A percentile compares a stretch with the other conserved stretches of the same genome.
Evolutionary conservation across 2,329 filamentous ascomycete genomes (phyloP).

Genomic region (Fulvia fulva): DNA sequence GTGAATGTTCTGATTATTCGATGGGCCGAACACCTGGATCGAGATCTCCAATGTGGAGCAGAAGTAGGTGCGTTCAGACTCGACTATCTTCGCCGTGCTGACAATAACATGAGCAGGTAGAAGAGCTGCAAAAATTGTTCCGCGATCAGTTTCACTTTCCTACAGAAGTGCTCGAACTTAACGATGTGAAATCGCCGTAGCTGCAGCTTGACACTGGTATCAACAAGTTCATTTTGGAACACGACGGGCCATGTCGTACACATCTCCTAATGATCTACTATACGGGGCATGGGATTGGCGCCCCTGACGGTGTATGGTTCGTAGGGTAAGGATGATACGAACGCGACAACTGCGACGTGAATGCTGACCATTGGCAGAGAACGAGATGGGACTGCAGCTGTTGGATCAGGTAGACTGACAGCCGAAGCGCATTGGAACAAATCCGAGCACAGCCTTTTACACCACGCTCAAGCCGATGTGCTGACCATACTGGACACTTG

Average conservation of each 20-base stretch:
- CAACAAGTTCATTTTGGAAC: background rate
- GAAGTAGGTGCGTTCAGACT: background rate
- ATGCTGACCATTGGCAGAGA: background rate
- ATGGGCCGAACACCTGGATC: background rate
- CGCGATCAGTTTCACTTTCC: background rate
- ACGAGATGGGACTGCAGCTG: background rate
- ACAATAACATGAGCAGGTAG: background rate
- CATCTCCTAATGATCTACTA: background rate
- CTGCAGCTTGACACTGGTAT: background rate
- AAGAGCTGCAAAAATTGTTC: background rate
- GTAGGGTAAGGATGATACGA: background rate
- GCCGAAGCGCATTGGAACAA: background rate
- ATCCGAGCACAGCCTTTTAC: background rate
- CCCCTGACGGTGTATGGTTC: background rate
- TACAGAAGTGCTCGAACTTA: background rate
- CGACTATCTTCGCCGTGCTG: background rate
- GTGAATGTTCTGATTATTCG: background rate
- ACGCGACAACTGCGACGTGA: background rate
- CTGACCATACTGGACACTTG: background rate
- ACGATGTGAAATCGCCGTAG: background rate
- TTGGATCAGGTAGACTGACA: background rate
- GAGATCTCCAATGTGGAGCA: background rate
- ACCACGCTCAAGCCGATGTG: background rate
- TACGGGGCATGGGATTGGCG: background rate
- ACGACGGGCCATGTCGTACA: background rate